Evolutionary conservation across 805 yeast species (phyloP), one percentile per base, ranked within the genome.

Genomic region (Candida broadrunensis): DNA sequence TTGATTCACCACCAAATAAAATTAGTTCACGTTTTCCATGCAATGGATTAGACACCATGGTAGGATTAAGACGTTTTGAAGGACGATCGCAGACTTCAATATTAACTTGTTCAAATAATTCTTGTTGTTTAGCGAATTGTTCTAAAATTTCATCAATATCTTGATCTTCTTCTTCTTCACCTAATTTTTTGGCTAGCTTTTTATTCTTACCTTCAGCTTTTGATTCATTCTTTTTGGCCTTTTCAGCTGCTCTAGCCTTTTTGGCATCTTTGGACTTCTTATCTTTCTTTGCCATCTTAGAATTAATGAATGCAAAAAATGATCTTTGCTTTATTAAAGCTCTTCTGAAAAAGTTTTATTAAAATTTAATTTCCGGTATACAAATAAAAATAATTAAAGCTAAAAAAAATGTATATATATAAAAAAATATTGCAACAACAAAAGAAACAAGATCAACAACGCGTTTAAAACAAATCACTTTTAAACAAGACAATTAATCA

Each of bases 191-290:
- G 39, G 86, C 82, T 51, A 76, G 70, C 59, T 88, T 88, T 63
- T 89, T 87, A 52, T 75, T 72, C 63, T 88, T 90, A 6, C 60
- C 51, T 33, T 82, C 93, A 7, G 93, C 82, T 58, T 93, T 91
- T 38, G 79, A 68, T 38, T 71, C 74, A 38, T 79, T 84, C 62
- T 91, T 91, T 63, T 83, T 81, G 46, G 77, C 80, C 68, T 91
- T 91, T 48, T 78, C 88, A 27, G 91, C 95, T 21, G 84, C 70
- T 36, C 96, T 79, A 17, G 93, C 95, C 75, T 88, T 89, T 64
- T 88, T 88, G 52, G 96, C 88, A 36, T 87, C 96, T 62, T 88
- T 89, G 50, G 87, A 82, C 62, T 88, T 87, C 66, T 88, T 88
- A 46, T 74, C 83, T 54, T 80, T 86, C 68, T 90, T 91, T 13